Evolutionary conservation across 2,329 filamentous ascomycete genomes (phyloP), one percentile per base, ranked within the genome.

Genomic region (Sporothrix brasiliensis): DNA sequence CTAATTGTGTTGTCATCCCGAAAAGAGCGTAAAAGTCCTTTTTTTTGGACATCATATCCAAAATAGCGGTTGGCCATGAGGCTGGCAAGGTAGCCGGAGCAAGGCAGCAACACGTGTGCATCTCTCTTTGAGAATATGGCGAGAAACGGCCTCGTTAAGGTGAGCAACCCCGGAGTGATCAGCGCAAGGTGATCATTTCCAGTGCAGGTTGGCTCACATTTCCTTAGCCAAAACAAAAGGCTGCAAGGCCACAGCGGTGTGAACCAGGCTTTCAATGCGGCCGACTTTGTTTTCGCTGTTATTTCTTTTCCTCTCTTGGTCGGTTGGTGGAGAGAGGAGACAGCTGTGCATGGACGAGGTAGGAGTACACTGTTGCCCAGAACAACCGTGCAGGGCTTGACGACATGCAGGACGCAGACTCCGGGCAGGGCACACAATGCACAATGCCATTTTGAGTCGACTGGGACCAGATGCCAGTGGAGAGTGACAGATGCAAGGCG

Each of bases 401-500:
- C n/a, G 39, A 50, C 24, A 24, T 65, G 60, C 44, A 65, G 41
- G 14, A n/a, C 4, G 21, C 39, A 63, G 21, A 16, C 41, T 60
- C 41, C 16, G 60, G 60, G 41, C 24, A 65, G 44, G 21, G 58
- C 39, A 63, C 39, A 11, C 56, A 63, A 63, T 63, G 60, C 60
- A 63, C 24, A 7, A 49, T 13, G 60, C 60, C 60, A n/a, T 30
- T 49, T 63, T 63, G 60, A 41, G 14, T 13, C 3, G 34, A 41
- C 6, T 24, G 34, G 9, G 14, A 65, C 54, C 21, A 14, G 27
- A 13, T 4, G 6, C 14, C 27, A 5, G n/a, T 56, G n/a, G 10
- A 41, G 14, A 6, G 30, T 5, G 19, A 21, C 13, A 63, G 7
- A 63, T 65, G 61, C 61, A 65, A 65, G 24, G 39, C 58, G n/a